phyloP scores from a whole-genome alignment of 805 yeast species.

The Cyberlindnera japonica region DNA sequence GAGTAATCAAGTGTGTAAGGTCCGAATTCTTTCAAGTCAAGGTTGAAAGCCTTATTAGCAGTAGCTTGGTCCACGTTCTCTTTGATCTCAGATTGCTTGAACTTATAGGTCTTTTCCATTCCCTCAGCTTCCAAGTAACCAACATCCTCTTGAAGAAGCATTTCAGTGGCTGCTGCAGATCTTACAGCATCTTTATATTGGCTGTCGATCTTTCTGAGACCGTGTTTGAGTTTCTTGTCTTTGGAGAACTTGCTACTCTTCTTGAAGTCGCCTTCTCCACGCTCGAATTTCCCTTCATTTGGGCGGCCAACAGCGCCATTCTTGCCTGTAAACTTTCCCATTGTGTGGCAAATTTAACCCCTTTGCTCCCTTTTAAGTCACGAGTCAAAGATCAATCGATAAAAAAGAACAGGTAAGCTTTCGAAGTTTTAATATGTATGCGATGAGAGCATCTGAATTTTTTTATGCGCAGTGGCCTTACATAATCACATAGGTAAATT shows the following conservation, averaged over 20 bases:
- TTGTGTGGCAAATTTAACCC: too few relatives aligned
- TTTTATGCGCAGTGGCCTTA: neutral
- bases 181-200: constrained; percentile 75
- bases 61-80: constrained; percentile 75
- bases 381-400: too few relatives aligned
- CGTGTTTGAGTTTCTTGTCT: constrained; percentile 61
- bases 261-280: constrained; percentile 17
- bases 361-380: too few relatives aligned
- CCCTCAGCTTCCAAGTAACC: constrained; percentile 90
- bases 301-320: constrained; percentile 29
- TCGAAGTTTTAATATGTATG: neutral
- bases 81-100: constrained; percentile 73
- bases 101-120: constrained; percentile 90
- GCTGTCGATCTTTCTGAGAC: constrained; percentile 62
- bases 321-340: constrained; percentile 26
- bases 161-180: constrained; percentile 83
- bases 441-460: constrained; percentile 7
- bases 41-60: constrained; percentile 67
- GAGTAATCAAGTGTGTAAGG: constrained; percentile 83
- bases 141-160: constrained; percentile 74
- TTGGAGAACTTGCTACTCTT: constrained; percentile 36
- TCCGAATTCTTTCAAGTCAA: constrained; percentile 73
- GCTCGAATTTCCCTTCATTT: constrained; percentile 31
- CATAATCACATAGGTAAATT: constrained; percentile 2
- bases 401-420: too few relatives aligned